A percentile compares a stretch with the other conserved stretches of the same genome.
These are phyloP conservation scores for Solanum rostratum DNA, from an alignment of 257 asterid genomes.

Conservation along the genomic window DNA sequence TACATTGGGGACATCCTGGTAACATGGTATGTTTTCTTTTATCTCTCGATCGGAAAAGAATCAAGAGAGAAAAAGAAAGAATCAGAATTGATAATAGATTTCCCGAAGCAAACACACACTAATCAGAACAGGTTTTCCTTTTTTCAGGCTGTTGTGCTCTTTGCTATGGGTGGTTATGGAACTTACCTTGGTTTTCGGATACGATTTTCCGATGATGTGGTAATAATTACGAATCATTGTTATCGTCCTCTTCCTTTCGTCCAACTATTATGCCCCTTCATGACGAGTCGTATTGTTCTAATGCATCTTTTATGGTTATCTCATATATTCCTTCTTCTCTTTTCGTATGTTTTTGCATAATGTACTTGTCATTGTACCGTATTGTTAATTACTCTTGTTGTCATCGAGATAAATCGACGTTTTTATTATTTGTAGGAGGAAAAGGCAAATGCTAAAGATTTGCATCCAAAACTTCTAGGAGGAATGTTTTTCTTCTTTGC, in stretches of 20 bases:
- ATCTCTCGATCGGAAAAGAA: background rate
- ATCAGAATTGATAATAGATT: background rate
- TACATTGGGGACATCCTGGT: conserved; percentile 97
- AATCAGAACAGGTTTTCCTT: background rate
- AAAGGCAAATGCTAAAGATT: conserved; percentile 87
- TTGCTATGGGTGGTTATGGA: conserved; percentile 97
- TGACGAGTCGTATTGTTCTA: background rate
- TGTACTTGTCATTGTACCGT: background rate
- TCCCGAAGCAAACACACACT: background rate
- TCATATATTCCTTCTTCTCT: too few species aligned
- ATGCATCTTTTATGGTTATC: background rate
- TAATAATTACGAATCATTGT: conserved; percentile 9
- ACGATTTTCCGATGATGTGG: conserved; percentile 64
- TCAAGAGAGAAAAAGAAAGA: background rate
- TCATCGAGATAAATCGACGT: background rate
- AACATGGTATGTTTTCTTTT: conserved; percentile 53
- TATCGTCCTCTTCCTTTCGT: background rate
- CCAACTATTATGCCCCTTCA: too few species aligned
- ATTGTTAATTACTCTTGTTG: background rate
- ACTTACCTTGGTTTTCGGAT: conserved; percentile 86
- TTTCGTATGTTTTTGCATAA: background rate
- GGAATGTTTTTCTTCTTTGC: conserved; percentile 98
- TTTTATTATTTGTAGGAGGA: conserved; percentile 44
- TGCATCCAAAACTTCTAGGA: conserved; percentile 92
- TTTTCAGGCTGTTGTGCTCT: conserved; percentile 77